A percentile compares a stretch with the other conserved stretches of the same genome.
Conservation (phyloP, 2,329 filamentous ascomycete species). For the Verticillium nubilum region DNA sequence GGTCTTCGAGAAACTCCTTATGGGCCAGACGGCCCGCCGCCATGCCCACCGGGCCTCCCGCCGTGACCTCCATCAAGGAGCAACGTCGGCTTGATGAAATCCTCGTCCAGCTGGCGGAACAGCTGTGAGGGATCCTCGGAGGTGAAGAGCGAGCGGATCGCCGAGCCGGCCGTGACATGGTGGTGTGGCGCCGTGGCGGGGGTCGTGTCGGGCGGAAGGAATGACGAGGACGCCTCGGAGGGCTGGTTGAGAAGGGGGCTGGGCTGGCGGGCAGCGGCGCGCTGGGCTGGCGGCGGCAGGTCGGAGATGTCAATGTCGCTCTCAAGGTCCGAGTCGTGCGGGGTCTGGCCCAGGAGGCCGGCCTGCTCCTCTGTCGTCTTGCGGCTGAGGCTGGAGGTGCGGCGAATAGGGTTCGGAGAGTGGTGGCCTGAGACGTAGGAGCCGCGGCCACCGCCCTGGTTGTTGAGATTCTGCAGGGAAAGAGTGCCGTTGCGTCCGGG, state of each 20-base stretch:
- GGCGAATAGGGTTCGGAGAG: constrained; percentile 38
- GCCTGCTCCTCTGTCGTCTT: constrained; percentile 49
- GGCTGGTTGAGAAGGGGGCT: constrained; percentile 28
- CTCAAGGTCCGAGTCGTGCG: constrained; percentile 52
- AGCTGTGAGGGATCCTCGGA: constrained; percentile 84
- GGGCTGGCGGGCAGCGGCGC: constrained; percentile 31
- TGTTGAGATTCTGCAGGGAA: constrained; percentile 50
- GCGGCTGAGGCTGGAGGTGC: constrained; percentile 45
- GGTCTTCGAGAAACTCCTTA: not conserved
- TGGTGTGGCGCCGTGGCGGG: constrained; percentile 17
- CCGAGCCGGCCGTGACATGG: constrained; percentile 65
- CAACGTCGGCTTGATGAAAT: constrained; percentile 89
- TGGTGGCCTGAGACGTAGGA: constrained; percentile 50
- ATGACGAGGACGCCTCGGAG: constrained; percentile 10
- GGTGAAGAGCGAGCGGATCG: constrained; percentile 75
- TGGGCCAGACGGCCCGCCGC: not conserved
- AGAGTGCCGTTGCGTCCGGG: constrained; percentile 62
- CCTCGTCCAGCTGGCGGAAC: constrained; percentile 90
- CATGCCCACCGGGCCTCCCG: not conserved
- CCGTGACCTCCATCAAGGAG: constrained; percentile 55
- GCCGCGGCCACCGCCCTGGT: constrained; percentile 34
- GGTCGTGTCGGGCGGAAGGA: constrained; percentile 1
- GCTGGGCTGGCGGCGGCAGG: constrained; percentile 53
- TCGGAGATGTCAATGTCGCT: constrained; percentile 64
- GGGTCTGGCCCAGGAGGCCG: constrained; percentile 47